phyloP scores from a whole-genome alignment of 1,284 basidiomycete species.

The Megacollybia platyphylla region DNA sequence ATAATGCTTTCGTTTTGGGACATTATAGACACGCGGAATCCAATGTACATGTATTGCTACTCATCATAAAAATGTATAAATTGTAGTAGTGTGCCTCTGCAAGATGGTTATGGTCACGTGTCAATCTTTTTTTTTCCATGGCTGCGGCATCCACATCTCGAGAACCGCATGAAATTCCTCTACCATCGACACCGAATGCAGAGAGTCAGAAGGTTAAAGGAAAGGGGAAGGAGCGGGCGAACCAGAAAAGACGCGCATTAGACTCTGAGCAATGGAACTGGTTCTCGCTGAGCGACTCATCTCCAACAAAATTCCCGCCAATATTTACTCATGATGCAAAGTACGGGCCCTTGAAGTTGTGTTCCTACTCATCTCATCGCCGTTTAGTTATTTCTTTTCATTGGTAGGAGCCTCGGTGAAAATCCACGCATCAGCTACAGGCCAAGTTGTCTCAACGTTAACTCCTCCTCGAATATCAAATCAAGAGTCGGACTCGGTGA shows the following conservation, averaged over 20 bases:
- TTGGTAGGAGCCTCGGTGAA: conserved; percentile 68
- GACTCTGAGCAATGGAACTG: conserved; percentile 45
- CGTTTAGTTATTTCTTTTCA: conserved; percentile 75
- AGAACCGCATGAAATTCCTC: conserved; percentile 6
- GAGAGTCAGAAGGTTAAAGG: conserved; percentile 24
- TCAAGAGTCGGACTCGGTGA: conserved; percentile 42
- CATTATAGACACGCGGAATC: not conserved
- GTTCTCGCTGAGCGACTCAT: conserved; percentile 60
- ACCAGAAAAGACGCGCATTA: conserved; percentile 12
- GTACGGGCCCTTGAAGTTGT: conserved; percentile 29
- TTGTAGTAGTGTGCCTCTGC: conserved; percentile 1
- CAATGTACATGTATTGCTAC: not conserved
- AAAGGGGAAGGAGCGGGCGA: conserved; percentile 19
- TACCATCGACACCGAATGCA: conserved; percentile 1
- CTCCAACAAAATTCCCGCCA: conserved; percentile 53
- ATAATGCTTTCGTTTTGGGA: not conserved
- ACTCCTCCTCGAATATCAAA: conserved; percentile 27
- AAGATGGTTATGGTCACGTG: conserved; percentile 1
- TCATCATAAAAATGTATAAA: not conserved
- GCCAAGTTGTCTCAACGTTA: conserved; percentile 75
- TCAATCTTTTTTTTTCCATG: conserved; percentile 11
- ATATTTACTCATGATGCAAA: conserved; percentile 80
- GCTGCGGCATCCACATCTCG: conserved; percentile 10
- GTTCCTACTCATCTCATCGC: conserved; percentile 7
- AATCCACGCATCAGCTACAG: conserved; percentile 68